Percentiles rank a stretch among this genome's conserved stretches.
Conservation (phyloP, 2,329 filamentous ascomycete species). For the Colletotrichum scovillei region DNA sequence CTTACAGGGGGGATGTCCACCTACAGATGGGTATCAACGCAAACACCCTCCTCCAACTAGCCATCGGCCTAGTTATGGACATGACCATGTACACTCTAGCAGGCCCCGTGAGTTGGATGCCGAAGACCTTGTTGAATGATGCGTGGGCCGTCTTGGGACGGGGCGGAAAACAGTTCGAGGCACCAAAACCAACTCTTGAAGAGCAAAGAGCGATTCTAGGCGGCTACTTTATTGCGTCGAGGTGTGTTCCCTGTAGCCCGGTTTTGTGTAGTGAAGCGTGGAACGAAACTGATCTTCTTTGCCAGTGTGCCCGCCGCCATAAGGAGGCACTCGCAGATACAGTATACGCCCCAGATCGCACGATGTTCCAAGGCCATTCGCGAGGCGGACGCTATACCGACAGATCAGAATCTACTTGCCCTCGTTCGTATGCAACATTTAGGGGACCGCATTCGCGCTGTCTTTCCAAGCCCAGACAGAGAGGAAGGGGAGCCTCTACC, state of each 20-base stretch:
- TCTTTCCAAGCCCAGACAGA: conserved; percentile 40
- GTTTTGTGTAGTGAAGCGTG: not conserved
- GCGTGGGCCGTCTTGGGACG: conserved; percentile 41
- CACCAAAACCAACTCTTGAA: conserved; percentile 42
- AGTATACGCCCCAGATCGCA: conserved; percentile 47
- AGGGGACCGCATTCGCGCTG: conserved; percentile 42
- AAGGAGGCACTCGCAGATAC: conserved; percentile 45
- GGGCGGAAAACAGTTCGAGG: conserved; percentile 28
- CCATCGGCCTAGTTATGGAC: conserved; percentile 50
- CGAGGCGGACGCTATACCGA: conserved; percentile 25
- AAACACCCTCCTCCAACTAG: conserved; percentile 53
- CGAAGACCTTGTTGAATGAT: conserved; percentile 47
- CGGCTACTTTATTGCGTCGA: conserved; percentile 50
- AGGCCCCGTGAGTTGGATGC: conserved; percentile 33
- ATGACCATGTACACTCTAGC: conserved; percentile 47
- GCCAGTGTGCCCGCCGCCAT: conserved; percentile 44
- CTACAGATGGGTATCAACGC: conserved; percentile 50
- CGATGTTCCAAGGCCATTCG: conserved; percentile 47
- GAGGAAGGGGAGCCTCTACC: conserved; percentile 1
- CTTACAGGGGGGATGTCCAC: conserved; percentile 51
- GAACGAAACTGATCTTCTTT: not conserved
- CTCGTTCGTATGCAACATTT: conserved; percentile 49
- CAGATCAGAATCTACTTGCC: conserved; percentile 41
- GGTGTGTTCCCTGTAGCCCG: conserved; percentile 39
- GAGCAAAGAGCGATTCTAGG: conserved; percentile 55